phyloP scores from a whole-genome alignment of 371 early-diverging fungal species.

The Mucor mucedo region DNA sequence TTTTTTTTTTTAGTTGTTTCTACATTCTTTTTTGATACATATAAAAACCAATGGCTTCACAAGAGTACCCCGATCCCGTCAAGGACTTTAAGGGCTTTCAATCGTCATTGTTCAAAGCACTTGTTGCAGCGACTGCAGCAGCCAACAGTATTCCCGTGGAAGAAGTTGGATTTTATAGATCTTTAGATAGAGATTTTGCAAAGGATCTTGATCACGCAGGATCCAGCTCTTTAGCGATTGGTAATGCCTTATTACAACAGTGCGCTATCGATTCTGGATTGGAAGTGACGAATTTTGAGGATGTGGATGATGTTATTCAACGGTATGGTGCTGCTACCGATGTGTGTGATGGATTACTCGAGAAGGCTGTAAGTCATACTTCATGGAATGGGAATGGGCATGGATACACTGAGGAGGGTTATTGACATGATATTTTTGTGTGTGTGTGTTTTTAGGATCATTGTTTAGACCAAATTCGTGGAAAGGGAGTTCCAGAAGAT shows the following conservation, averaged over 20 bases:
- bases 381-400: too few relatives aligned
- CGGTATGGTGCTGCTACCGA: slow-evolving; percentile 72
- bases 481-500: slow-evolving; percentile 44
- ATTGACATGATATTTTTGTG: not conserved
- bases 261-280: slow-evolving; percentile 44
- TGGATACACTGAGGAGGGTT: not conserved
- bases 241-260: slow-evolving; percentile 63
- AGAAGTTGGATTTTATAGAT: slow-evolving; percentile 75
- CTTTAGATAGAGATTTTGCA: slow-evolving; percentile 69
- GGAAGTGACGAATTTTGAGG: slow-evolving; percentile 42
- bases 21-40: not conserved
- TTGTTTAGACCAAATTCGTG: slow-evolving; percentile 60
- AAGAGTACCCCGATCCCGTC: slow-evolving; percentile 41
- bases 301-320: slow-evolving; percentile 74
- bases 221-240: slow-evolving; percentile 55
- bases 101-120: slow-evolving; percentile 58
- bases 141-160: slow-evolving; percentile 64
- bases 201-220: slow-evolving; percentile 57
- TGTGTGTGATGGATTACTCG: slow-evolving; percentile 82
- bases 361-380: slow-evolving; percentile 70
- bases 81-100: slow-evolving; percentile 63
- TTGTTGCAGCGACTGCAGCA: slow-evolving; percentile 70
- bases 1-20: not conserved
- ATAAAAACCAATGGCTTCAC: slow-evolving; percentile 4
- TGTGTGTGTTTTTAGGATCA: slow-evolving; percentile 39